Evolutionary conservation across 2,329 filamentous ascomycete genomes (phyloP), one percentile per base, ranked within the genome.

Genomic region (Cordyceps sp.): DNA sequence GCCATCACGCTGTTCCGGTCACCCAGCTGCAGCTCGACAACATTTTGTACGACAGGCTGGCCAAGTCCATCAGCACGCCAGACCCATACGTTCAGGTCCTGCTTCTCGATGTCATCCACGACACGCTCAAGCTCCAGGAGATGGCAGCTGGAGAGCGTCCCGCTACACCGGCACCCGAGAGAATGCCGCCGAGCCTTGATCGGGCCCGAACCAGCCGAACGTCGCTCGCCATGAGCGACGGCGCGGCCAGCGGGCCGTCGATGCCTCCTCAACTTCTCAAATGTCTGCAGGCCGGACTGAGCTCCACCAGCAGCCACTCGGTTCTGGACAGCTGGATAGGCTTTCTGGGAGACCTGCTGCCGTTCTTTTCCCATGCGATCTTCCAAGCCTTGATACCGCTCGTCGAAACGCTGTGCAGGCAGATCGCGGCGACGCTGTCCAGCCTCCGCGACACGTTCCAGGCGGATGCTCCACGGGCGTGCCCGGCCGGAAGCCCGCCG

Each of bases 271-370:
- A 76, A 23, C 56, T 98, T n/a, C 66, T 90, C n/a, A 78, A 81
- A 39, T 93, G 83, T 47, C 64, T 98, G 10, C 76, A 84, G 37
- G 72, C 75, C 29, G 90, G 85, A 0, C 76, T 98, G 31, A 74
- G 79, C 33, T 81, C 84, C 4, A 50, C 67, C 3, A 74, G 64
- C 33, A 86, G 82, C 42, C 74, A 83, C 5, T 64, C 74, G 8
- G 77, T 92, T 6, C 61, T 98, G 23, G 86, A 96, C 44, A 86
- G 82, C 48, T 98, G 92, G 92, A 75, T 94, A 9, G 66, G 71
- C 20, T 86, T 98, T 42, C 63, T 98, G 7, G 71, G 74, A 5
- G 80, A 88, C 47, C 82, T 84, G 28, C 59, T 98, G 20, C 84
- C 86, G 0, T 64, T 93, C 12, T 93, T 93, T 52, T 69, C 79